Evolutionary conservation across 345 rosid species (phyloP), one percentile per base, ranked within the genome.

Genomic region (Excoecaria cochinchinensis): DNA sequence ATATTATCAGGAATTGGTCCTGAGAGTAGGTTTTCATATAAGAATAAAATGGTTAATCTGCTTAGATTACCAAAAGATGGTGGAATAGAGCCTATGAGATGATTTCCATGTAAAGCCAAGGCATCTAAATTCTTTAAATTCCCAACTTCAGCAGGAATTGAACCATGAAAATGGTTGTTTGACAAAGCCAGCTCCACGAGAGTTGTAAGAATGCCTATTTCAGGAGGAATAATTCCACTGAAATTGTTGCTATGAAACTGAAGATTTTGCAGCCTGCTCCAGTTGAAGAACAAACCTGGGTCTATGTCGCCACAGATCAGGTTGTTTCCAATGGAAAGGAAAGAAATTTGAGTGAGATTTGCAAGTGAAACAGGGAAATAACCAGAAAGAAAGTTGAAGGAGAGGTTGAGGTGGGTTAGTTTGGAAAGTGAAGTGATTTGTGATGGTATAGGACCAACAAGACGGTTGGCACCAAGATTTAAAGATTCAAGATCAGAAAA

Each of bases 11-110:
- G 60, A 40, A 63, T 62, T 1, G 46, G 55, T 11, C 70, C 62
- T 3, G 52, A 63, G 16, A 74, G 70, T 14, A 42, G 46, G 4
- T 73, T 61, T 11, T 17, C 5, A 24, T 21, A 63, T 58, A 74
- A 3, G 21, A 36, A 39, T 16, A 70, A 38, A 3, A 36, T 4
- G 14, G 14, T 10, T 4, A 72, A 58, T 3, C 69, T 76, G 6
- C 5, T 53, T 53, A 80, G 22, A 19, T 75, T 48, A 3, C 51
- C 51, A 48, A 48, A 48, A 48, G 51, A 48, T 48, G 51, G 14
- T n/a, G 83, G 83, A 47, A 73, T 69, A 11, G 66, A 55, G 58
- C 84, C 80, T 3, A 69, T 48, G 13, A 48, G 51, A 48, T 48
- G 51, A 13, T 48, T 48, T 6, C 51, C 51, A 48, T 48, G 51